A percentile compares a stretch with the other conserved stretches of the same genome.
phyloP scores from a whole-genome alignment of 208 protist genomes.

The Acanthamoeba divionensis region DNA sequence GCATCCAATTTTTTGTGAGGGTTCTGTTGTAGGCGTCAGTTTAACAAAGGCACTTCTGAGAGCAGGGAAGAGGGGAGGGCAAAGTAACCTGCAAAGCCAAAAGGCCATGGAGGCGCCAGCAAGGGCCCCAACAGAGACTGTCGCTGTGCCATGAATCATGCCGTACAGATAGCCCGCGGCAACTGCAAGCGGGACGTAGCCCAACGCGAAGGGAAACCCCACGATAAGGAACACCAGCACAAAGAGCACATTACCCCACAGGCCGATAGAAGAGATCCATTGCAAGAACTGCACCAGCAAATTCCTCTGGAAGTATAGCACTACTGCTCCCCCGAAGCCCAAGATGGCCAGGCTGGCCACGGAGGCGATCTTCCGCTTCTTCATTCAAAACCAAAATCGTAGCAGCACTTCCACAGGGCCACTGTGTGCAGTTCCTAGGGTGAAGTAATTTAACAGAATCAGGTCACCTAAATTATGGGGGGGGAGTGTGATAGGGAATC shows the following conservation, averaged over 20 bases:
- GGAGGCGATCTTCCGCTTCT: background rate
- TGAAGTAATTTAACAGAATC: too few relatives aligned
- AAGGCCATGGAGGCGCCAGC: background rate
- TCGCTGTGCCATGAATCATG: slow-evolving; percentile 23
- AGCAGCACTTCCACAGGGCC: too few relatives aligned
- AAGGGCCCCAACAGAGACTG: slow-evolving; percentile 33
- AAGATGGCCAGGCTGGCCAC: background rate
- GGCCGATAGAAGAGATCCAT: slow-evolving; percentile 8
- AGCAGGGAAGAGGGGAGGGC: background rate
- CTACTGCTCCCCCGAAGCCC: background rate
- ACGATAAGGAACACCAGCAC: slow-evolving; percentile 16
- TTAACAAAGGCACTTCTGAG: too few relatives aligned
- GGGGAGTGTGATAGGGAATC: too few relatives aligned
- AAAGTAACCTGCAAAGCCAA: background rate
- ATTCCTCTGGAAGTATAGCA: slow-evolving; percentile 7
- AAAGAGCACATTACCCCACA: slow-evolving; percentile 43
- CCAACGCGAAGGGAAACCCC: slow-evolving; percentile 43
- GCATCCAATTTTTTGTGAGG: slow-evolving; percentile 23
- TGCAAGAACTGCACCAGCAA: slow-evolving; percentile 1
- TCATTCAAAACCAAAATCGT: too few relatives aligned
- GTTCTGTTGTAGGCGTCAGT: background rate
- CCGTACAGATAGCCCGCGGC: slow-evolving; percentile 42
- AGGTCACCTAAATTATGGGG: too few relatives aligned
- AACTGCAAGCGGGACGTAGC: slow-evolving; percentile 29
- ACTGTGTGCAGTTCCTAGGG: too few relatives aligned